Evolutionary conservation across 148 eudicot species (phyloP).

Genomic region (Polygonum maritimum): DNA sequence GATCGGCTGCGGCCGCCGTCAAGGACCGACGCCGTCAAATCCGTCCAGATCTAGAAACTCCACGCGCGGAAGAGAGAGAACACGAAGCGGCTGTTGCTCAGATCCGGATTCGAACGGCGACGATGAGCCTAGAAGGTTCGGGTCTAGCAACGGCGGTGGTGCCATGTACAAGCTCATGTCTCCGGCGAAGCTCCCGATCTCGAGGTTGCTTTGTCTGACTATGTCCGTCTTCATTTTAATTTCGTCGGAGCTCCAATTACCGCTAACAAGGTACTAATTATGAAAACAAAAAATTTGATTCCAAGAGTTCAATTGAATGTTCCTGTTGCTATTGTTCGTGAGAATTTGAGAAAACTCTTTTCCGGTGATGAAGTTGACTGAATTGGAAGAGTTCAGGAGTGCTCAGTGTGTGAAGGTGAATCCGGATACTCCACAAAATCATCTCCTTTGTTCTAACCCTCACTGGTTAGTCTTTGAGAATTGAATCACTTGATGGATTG

Average conservation of each 20-base stretch:
- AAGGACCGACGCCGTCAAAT: too few relatives aligned
- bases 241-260: constrained; percentile 58
- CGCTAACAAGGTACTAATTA: constrained; percentile 39
- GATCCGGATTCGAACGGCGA: too few relatives aligned
- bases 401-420: constrained; percentile 84
- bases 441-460: constrained; percentile 83
- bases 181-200: too few relatives aligned
- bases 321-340: not conserved
- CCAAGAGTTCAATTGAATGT: not conserved
- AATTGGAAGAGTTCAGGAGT: constrained; percentile 52
- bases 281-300: not conserved
- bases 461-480: constrained; percentile 45
- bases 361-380: constrained; percentile 40
- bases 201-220: too few relatives aligned
- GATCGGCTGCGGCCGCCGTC: too few relatives aligned
- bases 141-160: too few relatives aligned
- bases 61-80: too few relatives aligned
- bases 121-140: too few relatives aligned
- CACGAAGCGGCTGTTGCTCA: too few relatives aligned
- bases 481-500: not conserved
- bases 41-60: too few relatives aligned
- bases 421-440: constrained; percentile 95
- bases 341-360: not conserved
- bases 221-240: too few relatives aligned
- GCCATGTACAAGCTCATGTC: too few relatives aligned